Evolutionary conservation across 441 rosid species (phyloP).

Genomic region (Populus hybrid): DNA sequence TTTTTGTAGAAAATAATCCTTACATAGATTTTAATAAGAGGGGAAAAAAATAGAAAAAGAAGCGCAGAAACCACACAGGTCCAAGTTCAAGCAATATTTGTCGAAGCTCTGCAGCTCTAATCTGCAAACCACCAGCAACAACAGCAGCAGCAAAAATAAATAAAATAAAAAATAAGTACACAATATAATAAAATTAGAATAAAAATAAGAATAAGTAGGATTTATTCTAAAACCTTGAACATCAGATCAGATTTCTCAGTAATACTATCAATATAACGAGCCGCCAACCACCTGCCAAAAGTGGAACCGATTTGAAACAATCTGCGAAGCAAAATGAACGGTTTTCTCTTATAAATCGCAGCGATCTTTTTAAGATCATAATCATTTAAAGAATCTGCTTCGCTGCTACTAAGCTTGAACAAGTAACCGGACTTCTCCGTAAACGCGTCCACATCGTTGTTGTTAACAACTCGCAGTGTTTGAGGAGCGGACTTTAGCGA

Average conservation of each 20-base stretch:
- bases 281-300: constrained; percentile 74
- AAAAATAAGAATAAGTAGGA: neutral
- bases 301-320: constrained; percentile 64
- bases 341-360: constrained; percentile 56
- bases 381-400: constrained; percentile 57
- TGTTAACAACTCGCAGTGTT: constrained; percentile 22
- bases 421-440: constrained; percentile 83
- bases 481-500: neutral
- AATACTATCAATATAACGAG: constrained; percentile 59
- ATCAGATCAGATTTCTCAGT: constrained; percentile 61
- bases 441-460: constrained; percentile 53
- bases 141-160: neutral
- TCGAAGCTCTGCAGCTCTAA: constrained; percentile 89
- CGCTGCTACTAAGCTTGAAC: constrained; percentile 55
- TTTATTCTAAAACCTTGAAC: constrained; percentile 52
- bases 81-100: constrained; percentile 77
- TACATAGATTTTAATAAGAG: neutral
- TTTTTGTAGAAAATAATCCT: neutral
- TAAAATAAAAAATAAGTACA: neutral
- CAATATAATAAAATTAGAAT: neutral
- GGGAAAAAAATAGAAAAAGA: neutral
- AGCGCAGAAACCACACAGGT: constrained; percentile 54
- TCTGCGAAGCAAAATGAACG: constrained; percentile 65
- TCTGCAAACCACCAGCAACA: constrained; percentile 35
- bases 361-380: constrained; percentile 49